Evolutionary conservation across 2,329 filamentous ascomycete genomes (phyloP), one percentile per base, ranked within the genome.

Genomic region (Blumeria hordei): DNA sequence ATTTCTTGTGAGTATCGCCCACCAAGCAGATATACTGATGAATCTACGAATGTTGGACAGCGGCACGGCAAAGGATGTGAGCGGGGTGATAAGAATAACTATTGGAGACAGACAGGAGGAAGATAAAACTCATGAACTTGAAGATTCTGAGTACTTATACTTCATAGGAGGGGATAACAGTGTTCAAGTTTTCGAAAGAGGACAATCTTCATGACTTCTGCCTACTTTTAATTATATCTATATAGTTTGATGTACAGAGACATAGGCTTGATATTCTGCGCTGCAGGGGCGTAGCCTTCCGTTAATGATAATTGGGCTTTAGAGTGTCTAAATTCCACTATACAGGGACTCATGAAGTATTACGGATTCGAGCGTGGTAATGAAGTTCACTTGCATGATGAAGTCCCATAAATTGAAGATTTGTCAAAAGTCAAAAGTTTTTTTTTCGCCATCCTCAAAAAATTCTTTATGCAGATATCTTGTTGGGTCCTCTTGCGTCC

Each of bases 11-110:
- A 76, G 76, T 6, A 68, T 83, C 59, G 84, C 83, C n/a, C 87
- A 95, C 65, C 74, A 78, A 61, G 85, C 88, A 8, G 69, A 76
- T n/a, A 71, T 76, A 58, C 74, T 90, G 3, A 68, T 94, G 62
- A 78, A 84, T 58, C 69, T 92, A 56, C 73, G 88, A 54, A 74
- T 81, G 63, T 67, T 96, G 58, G 88, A 94, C 64, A 94, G 88
- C 0, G 90, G 90, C 0, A 80, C 81, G n/a, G 88, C 90, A 58
- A 81, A 76, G 65, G 90, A 95, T 68, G 85, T 96, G 35, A 94
- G 85, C 68, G 90, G 90, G 2, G 87, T 94, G 45, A 64, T 95
- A 59, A 76, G 88, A 60, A 73, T 92, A 53, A 88, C 83, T 16
- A 72, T 74, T 47, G 80, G 80, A 3, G 69, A 62, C 12, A 49